These are phyloP conservation scores for Phytophthora rubi DNA, from an alignment of 352 stramenopile species.

Conservation along the genomic window DNA sequence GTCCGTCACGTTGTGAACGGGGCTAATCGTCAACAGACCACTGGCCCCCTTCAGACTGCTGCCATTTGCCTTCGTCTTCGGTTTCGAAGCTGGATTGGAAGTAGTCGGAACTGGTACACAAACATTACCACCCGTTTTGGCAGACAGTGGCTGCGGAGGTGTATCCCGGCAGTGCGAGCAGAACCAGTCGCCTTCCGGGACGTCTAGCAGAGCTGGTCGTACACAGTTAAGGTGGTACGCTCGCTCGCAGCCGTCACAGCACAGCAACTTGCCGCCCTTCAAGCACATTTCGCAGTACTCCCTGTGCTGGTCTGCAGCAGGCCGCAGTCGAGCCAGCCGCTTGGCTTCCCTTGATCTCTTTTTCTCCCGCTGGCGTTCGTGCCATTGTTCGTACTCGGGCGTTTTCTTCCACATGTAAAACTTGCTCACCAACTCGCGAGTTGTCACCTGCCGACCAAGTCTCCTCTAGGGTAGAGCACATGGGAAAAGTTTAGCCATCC, in stretches of 20 bases:
- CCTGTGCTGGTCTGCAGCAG: constrained; percentile 63
- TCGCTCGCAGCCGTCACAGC: constrained; percentile 78
- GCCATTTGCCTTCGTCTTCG: constrained; percentile 22
- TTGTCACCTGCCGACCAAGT: constrained; percentile 43
- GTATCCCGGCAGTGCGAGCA: constrained; percentile 51
- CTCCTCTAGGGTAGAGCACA: constrained; percentile 37
- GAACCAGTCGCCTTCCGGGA: constrained; percentile 79
- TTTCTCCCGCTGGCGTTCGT: constrained; percentile 49
- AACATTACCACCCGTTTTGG: constrained; percentile 5
- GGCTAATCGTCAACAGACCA: constrained; percentile 6
- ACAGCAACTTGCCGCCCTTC: constrained; percentile 72
- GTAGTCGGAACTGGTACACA: not conserved
- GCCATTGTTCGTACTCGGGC: constrained; percentile 58
- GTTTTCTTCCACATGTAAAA: constrained; percentile 78
- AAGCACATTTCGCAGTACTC: constrained; percentile 77
- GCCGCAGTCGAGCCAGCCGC: constrained; percentile 26
- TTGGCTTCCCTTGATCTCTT: constrained; percentile 63
- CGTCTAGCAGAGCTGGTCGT: constrained; percentile 63
- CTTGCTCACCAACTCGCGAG: constrained; percentile 54
- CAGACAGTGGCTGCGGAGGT: not conserved
- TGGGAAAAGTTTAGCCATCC: not conserved
- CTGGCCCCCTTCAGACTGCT: constrained; percentile 14
- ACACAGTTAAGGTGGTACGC: constrained; percentile 83
- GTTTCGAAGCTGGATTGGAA: constrained; percentile 10
- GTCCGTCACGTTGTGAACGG: constrained; percentile 3